Evolutionary conservation across 306 rosid species (phyloP), one percentile per base, ranked within the genome.

Genomic region (Cajanus cajan): DNA sequence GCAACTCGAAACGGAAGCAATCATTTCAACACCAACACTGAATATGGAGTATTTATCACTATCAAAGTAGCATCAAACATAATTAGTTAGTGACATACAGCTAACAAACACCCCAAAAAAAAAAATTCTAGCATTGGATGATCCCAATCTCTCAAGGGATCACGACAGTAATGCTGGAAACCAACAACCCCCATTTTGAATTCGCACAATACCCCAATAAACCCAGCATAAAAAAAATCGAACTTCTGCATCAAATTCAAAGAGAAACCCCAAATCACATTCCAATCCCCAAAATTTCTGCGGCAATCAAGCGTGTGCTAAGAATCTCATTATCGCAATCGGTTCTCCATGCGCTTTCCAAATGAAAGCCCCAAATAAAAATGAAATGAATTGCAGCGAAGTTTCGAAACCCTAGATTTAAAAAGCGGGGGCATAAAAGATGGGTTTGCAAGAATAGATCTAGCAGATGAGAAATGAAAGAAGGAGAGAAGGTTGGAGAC

Each of bases 401-500:
- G 74, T 1, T 39, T 68, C 8, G 57, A 54, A 73, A 85, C 81
- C 85, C 88, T 81, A 77, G 83, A 81, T n/a, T n/a, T n/a, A n/a
- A n/a, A n/a, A n/a, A n/a, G n/a, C n/a, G 24, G 5, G 21, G 28
- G 50, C 2, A 22, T 7, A 39, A 2, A 51, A 33, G 44, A 50
- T 28, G 31, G 19, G 47, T 2, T 4, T 7, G 5, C 6, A 72
- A 15, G 75, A 62, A 76, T 7, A 47, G 52, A 64, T 64, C 36
- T 6, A 40, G 72, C 1, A 16, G n/a, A n/a, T n/a, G n/a, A n/a
- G n/a, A n/a, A n/a, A n/a, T n/a, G n/a, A n/a, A n/a, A 48, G 55
- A 71, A 25, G 22, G 83, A 22, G 64, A 64, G 31, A 68, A 79
- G 45, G 1, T 39, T 51, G 22, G 67, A 25, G 7, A 73, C 78